Evolutionary conservation across 1,284 basidiomycete genomes (phyloP), one percentile per base, ranked within the genome.

Genomic region (Pisolithus thermaeus): DNA sequence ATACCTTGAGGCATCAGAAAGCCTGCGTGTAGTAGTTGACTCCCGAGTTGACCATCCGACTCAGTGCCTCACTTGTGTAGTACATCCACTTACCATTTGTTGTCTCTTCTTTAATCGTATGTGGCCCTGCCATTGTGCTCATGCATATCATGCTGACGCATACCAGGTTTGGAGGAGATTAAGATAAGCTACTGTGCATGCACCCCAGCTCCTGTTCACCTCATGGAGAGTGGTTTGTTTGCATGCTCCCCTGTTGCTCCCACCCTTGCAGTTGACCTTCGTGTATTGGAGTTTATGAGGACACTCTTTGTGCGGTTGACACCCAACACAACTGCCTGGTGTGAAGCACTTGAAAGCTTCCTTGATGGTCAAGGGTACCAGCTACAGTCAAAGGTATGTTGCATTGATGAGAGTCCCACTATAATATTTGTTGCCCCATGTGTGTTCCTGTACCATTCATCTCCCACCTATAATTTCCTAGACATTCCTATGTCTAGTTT

Each of bases 221-320:
- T 58, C n/a, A 28, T 58, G 27, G 3, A 12, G n/a, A 11, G 25
- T 7, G 43, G 52, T 2, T 25, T 56, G 28, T 58, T 57, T 40
- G 52, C 56, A 37, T 57, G 56, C 23, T 23, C 49, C 14, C 56
- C 56, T 16, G 7, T 49, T n/a, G 38, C 42, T 3, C 56, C 56
- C 11, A 32, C 47, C 25, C 42, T 58, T 18, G 56, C 56, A 20
- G 18, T 20, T 20, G 18, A 20, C 18, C 18, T 20, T 20, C 1
- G 18, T 20, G 18, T 20, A 20, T 53, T 58, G 1, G 45, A 54
- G 35, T 55, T 57, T n/a, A 38, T 55, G n/a, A 16, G 16, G 27
- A 38, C 42, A 22, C 51, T 50, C 20, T 57, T 54, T 44, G 32
- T 55, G 18, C 18, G n/a, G 14, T 37, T 52, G 30, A 38, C 53